phyloP scores from a whole-genome alignment of 306 rosid genomes.

The Trifolium pratense region DNA sequence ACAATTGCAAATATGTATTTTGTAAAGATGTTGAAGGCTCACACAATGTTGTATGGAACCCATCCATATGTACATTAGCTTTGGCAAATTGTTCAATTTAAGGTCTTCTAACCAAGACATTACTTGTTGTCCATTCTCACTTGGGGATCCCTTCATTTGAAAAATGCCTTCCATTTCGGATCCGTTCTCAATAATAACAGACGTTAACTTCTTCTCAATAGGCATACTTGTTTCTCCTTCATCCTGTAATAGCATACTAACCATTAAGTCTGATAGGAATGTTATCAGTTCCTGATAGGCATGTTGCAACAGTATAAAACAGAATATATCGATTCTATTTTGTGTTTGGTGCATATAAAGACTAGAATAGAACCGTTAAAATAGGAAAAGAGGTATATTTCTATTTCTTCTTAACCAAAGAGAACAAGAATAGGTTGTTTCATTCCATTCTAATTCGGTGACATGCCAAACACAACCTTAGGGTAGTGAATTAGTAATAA shows the following conservation, averaged over 20 bases:
- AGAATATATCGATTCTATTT: neutral
- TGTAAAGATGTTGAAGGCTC: constrained; percentile 22
- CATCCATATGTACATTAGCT: constrained; percentile 27
- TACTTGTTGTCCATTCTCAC: neutral
- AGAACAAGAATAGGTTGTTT: no score
- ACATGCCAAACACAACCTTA: no score
- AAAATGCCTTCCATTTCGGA: constrained; percentile 24
- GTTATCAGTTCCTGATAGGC: neutral
- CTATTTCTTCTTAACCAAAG: no score
- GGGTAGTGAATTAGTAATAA: no score
- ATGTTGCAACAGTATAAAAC: constrained; percentile 18
- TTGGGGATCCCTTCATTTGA: neutral
- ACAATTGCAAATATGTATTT: neutral
- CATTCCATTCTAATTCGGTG: no score
- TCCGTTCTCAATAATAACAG: neutral
- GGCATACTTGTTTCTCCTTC: neutral
- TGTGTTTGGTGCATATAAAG: no score
- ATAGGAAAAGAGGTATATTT: no score
- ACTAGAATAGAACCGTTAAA: no score
- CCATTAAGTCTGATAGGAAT: constrained; percentile 3
- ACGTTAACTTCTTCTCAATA: neutral
- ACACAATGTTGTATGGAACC: constrained; percentile 3
- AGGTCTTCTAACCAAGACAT: neutral
- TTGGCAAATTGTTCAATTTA: neutral
- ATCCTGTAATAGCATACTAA: constrained; percentile 10